Evolutionary conservation across 2,329 filamentous ascomycete species (phyloP).

Genomic region (Sphaerostilbella broomeana): DNA sequence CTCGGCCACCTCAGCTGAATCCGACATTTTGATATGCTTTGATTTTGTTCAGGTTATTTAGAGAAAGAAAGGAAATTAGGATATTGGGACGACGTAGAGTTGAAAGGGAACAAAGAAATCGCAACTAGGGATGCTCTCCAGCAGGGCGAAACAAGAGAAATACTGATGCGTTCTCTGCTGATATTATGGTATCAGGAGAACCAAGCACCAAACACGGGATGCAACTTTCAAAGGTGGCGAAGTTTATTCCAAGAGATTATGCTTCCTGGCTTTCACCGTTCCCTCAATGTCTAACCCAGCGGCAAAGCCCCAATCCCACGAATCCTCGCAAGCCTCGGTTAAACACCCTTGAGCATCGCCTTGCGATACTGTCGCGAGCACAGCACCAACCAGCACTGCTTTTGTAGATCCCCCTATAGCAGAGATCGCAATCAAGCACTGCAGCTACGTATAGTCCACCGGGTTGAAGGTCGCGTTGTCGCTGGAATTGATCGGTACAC

Average conservation of each 20-base stretch:
- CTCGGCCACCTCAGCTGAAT: conserved; percentile 79
- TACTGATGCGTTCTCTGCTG: conserved; percentile 1
- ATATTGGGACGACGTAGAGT: neutral
- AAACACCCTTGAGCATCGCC: too few relatives aligned
- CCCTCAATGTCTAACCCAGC: conserved; percentile 20
- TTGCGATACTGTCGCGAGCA: too few relatives aligned
- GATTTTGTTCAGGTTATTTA: conserved; percentile 8
- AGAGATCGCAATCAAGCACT: too few relatives aligned
- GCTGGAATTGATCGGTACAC: too few relatives aligned
- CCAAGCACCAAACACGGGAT: conserved; percentile 16
- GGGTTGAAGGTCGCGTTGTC: too few relatives aligned
- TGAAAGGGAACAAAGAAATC: neutral
- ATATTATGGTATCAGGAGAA: conserved; percentile 3
- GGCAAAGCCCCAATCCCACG: too few relatives aligned
- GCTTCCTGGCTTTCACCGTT: conserved; percentile 18
- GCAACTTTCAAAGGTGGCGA: conserved; percentile 21
- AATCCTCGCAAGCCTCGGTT: too few relatives aligned
- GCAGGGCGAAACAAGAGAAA: conserved; percentile 1
- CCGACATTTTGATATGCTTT: conserved; percentile 36
- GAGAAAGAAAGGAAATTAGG: neutral
- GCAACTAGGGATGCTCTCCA: neutral
- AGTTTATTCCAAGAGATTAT: conserved; percentile 26
- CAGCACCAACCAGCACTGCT: too few relatives aligned
- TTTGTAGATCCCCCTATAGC: too few relatives aligned
- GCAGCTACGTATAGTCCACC: too few relatives aligned